Base-by-base conservation (phyloP, 2,329 filamentous ascomycete species). In the Aspergillus cejpii region DNA sequence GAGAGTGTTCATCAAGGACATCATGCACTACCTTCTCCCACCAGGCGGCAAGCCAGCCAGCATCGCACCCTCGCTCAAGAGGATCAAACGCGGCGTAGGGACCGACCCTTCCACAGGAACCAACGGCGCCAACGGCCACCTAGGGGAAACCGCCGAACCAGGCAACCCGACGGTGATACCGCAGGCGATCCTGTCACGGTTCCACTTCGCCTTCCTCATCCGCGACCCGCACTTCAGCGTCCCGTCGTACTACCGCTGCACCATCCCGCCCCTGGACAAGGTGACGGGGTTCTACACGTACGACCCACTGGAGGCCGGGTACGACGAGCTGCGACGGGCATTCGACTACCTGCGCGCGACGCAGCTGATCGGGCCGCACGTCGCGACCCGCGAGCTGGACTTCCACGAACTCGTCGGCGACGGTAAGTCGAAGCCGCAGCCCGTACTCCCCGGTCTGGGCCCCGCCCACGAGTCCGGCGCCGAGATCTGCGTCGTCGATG, bases 1-100 rank as follows among this genome's bases (percentile, higher is more conserved):
- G 74, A 86, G 91, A 57, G 74, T 94, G 58, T 96, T 97, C 73
- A 92, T 98, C 78, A 98, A 98, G 69, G 92, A 97, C 67, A 98
- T 97, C 73, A 84, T 86, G 44, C 85, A 96, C 69, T 97, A 97
- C 67, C 76, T 96, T 54, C 75, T 94, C 52, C 85, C 89, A 4
- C 87, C 87, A 3, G 73, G 85, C 51, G 75, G 77, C 37, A 78
- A 84, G 58, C 74, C 78, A 11, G 79, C 87, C 40, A 74, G 74
- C 39, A 80, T 92, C 48, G 89, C 87, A 7, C 85, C 86, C 2
- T 95, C 88, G n/a, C 75, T 96, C 40, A 61, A 69, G 40, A 67
- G 69, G 57, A 71, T 73, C 56, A 78, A 78, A 61, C 76, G 77
- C 34, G 79, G 79, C 37, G 78, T 84, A 47, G 79, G 79, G 53